A percentile compares a stretch with the other conserved stretches of the same genome.
phyloP scores from a whole-genome alignment of 23 red algal genomes.

The Agarophyton chilense region DNA sequence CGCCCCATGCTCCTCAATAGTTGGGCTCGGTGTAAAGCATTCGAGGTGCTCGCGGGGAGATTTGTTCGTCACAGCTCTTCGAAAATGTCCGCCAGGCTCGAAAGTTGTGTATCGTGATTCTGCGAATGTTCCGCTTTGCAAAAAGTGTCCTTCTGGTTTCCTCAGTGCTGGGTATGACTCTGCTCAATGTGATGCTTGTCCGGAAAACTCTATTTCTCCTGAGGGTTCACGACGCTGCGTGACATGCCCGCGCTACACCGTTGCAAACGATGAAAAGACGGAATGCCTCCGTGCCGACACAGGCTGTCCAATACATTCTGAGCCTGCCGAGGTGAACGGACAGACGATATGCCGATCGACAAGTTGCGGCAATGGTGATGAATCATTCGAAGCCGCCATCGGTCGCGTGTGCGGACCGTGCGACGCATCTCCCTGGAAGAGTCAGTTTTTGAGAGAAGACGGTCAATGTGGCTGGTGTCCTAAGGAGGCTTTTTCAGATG shows the following conservation, averaged over 20 bases:
- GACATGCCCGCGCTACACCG: not conserved
- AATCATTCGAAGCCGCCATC: not conserved
- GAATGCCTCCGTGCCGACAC: not conserved
- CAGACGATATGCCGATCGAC: conserved; percentile 9
- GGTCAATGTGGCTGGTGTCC: not conserved
- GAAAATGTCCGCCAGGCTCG: not conserved
- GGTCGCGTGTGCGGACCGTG: not conserved
- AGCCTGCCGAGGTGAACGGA: not conserved
- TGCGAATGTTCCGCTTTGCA: not conserved
- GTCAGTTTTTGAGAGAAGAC: not conserved
- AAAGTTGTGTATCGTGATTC: not conserved
- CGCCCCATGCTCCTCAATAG: not conserved
- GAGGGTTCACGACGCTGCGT: not conserved
- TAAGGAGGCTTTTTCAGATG: not conserved
- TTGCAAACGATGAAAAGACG: not conserved
- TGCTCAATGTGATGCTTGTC: not conserved
- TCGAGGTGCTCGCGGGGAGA: not conserved
- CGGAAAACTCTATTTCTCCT: not conserved
- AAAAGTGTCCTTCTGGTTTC: not conserved
- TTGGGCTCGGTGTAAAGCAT: not conserved
- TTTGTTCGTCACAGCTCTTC: not conserved
- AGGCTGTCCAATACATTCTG: not conserved
- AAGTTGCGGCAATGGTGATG: not conserved
- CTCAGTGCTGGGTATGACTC: not conserved
- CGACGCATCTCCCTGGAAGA: not conserved